phyloP scores from a whole-genome alignment of 148 eudicot species.

The Beta vulgaris region DNA sequence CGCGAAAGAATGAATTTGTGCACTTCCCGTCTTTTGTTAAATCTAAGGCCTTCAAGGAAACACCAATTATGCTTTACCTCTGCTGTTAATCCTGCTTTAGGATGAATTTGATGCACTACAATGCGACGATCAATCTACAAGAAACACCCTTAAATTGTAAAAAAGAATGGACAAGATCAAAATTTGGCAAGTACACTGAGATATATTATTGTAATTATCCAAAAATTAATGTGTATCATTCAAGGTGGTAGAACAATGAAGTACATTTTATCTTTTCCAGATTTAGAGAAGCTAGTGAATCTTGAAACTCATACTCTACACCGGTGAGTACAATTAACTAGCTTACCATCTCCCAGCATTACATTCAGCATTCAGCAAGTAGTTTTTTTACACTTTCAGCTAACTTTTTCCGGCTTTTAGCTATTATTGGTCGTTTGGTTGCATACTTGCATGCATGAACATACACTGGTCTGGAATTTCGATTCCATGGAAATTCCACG shows the following conservation, averaged over 20 bases:
- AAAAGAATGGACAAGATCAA: neutral
- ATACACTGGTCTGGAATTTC: no score
- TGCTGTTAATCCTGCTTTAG: slow-evolving; percentile 21
- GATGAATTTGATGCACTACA: slow-evolving; percentile 24
- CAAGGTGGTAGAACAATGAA: neutral
- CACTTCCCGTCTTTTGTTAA: slow-evolving; percentile 29
- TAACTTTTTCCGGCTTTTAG: neutral
- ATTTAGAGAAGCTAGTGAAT: neutral
- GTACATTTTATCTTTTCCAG: neutral
- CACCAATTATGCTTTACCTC: slow-evolving; percentile 35
- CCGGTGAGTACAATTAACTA: no score
- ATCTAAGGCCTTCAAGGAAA: slow-evolving; percentile 47
- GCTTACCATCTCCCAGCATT: no score
- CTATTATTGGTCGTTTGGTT: no score
- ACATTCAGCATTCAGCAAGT: no score
- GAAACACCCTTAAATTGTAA: neutral
- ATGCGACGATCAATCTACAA: slow-evolving; percentile 40
- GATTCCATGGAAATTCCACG: no score
- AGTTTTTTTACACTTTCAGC: no score
- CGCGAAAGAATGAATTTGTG: slow-evolving; percentile 24
- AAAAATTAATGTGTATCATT: neutral
- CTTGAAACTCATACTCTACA: no score
- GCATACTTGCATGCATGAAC: no score
- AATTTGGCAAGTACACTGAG: neutral
- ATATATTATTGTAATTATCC: neutral